Base-by-base conservation (phyloP, 2,329 filamentous ascomycete genomes). In the Coleophoma crateriformis region DNA sequence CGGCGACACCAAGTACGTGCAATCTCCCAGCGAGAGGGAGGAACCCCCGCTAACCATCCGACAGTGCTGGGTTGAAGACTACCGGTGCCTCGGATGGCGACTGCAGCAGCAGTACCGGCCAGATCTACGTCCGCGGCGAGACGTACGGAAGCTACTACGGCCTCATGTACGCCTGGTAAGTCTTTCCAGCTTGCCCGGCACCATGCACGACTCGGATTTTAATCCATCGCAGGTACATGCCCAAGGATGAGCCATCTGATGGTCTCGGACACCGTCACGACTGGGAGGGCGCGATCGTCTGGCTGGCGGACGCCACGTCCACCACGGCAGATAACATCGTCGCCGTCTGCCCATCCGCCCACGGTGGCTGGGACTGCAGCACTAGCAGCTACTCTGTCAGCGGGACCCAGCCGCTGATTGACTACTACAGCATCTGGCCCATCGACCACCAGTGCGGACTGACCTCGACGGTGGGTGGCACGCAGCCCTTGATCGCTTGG, bases 201-300 rank as follows among this genome's bases (percentile, higher is more conserved):
- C 71, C 11, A 14, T n/a, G 61, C 3, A 11, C 4, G 35, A 5
- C 34, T 3, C 39, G n/a, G n/a, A 7, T 14, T 12, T 45, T 50
- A 13, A 52, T n/a, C 33, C 19, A 32, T 17, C 70, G 71, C 37
- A 79, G 70, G 71, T 75, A 73, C 57, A 65, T 71, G 57, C 72
- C 72, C 46, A 75, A 76, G 61, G 71, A 75, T 50, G 60, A 67
- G 53, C 69, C 71, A 11, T 59, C 55, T 22, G 41, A 50, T 0
- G 68, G 66, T 0, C 64, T 69, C 3, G 76, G 76, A 8, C 77
- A 79, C 55, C 71, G 75, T 17, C 73, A 79, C 61, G 77, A 80
- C 57, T 80, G 76, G 77, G 76, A 79, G 55, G 73, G 72, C n/a
- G 65, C 72, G 1, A 71, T 80, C 34, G 68, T 80, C 22, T 80